Evolutionary conservation across 2,329 filamentous ascomycete genomes (phyloP).

Genomic region (Colletotrichum cordylinicola): DNA sequence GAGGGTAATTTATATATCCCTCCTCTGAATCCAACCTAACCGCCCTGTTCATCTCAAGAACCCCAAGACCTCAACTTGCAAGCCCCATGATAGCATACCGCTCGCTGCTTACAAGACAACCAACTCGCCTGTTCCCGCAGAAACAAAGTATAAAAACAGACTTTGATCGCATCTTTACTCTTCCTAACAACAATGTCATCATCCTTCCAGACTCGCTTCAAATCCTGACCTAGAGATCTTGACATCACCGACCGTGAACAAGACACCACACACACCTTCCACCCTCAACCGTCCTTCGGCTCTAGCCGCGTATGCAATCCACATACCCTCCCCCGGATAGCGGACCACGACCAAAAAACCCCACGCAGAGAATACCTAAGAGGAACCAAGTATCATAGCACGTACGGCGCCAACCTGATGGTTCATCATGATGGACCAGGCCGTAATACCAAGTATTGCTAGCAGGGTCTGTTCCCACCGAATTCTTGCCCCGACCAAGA

Average conservation of each 20-base stretch:
- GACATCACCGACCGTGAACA: neutral
- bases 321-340: neutral
- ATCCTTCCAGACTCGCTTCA: no score
- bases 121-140: neutral
- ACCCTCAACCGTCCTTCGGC: neutral
- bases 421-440: neutral
- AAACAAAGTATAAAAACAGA: neutral
- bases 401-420: fast-evolving
- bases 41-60: neutral
- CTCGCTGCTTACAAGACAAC: neutral
- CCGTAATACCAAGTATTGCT: neutral
- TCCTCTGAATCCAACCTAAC: neutral
- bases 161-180: no score
- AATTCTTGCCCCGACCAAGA: neutral
- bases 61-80: neutral
- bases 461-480: no score
- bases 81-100: neutral
- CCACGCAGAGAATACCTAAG: no score
- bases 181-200: no score
- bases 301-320: neutral
- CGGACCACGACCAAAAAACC: no score
- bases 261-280: neutral
- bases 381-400: no score
- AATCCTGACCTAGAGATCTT: fast-evolving
- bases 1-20: neutral